Percentiles rank a stretch among this genome's conserved stretches.
Conservation (phyloP, 345 rosid species). For the Anacardium occidentale region DNA sequence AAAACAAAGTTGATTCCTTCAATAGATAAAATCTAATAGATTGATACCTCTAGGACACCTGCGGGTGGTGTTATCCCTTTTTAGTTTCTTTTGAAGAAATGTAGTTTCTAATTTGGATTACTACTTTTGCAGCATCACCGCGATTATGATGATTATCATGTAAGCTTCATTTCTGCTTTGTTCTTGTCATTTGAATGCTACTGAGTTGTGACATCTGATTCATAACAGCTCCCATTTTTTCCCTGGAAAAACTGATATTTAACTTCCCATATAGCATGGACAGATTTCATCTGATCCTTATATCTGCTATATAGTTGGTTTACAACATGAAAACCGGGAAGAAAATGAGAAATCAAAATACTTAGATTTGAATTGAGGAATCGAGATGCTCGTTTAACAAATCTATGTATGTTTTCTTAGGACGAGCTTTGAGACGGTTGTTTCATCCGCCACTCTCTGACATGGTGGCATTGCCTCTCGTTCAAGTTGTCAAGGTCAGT, state of each 20-base stretch:
- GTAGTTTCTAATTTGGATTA: slow-evolving; percentile 3
- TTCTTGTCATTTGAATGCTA: neutral
- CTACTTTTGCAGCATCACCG: slow-evolving; percentile 34
- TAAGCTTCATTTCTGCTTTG: slow-evolving; percentile 17
- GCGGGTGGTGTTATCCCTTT: too few relatives aligned
- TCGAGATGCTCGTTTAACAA: neutral
- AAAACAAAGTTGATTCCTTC: too few relatives aligned
- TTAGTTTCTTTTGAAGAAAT: neutral
- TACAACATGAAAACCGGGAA: neutral
- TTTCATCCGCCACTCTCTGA: neutral
- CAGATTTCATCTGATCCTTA: neutral
- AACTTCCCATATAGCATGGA: too few relatives aligned
- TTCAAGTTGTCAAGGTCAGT: too few relatives aligned
- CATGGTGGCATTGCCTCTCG: neutral
- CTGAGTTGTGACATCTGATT: neutral
- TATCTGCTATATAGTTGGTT: neutral
- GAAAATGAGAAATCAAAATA: neutral
- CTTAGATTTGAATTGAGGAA: neutral
- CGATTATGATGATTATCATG: slow-evolving; percentile 49
- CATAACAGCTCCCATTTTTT: neutral
- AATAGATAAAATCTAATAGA: too few relatives aligned
- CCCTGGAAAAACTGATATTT: neutral
- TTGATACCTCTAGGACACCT: too few relatives aligned
- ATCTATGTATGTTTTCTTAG: slow-evolving; percentile 23
- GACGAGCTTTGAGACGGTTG: slow-evolving; percentile 41